These are phyloP conservation scores for Puccinia hordei DNA, from an alignment of 1,284 basidiomycete species.

Conservation along the genomic window DNA sequence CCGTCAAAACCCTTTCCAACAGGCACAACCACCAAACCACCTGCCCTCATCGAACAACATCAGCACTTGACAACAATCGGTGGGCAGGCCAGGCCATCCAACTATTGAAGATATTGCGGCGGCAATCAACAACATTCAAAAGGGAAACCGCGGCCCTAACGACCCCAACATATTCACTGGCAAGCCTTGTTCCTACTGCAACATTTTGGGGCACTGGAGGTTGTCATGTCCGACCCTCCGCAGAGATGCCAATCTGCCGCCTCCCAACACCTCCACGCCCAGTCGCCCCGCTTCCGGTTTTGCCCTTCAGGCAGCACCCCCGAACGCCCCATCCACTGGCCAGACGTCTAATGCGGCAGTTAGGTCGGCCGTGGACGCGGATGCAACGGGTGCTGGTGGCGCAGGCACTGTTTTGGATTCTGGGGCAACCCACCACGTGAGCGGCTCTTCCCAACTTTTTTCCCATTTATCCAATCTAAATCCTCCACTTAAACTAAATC, in stretches of 20 bases:
- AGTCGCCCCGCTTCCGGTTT: constrained; percentile 24
- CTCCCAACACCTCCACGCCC: neutral
- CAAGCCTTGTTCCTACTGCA: neutral
- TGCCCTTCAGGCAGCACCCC: constrained; percentile 11
- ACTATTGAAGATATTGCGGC: neutral
- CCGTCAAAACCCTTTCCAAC: neutral
- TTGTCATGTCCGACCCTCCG: neutral
- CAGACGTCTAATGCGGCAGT: neutral
- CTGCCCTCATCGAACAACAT: neutral
- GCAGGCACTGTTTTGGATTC: constrained; percentile 22
- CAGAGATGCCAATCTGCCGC: neutral
- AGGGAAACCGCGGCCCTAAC: neutral
- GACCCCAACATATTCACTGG: neutral
- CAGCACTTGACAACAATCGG: neutral
- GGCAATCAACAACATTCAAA: constrained; percentile 10
- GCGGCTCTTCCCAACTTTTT: neutral
- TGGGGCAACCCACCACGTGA: constrained; percentile 17
- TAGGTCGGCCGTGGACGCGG: neutral
- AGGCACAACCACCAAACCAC: neutral
- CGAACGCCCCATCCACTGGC: neutral
- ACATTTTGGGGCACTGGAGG: neutral
- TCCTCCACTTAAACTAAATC: neutral
- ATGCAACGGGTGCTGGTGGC: neutral
- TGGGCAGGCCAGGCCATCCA: neutral
- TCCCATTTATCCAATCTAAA: neutral